Evolutionary conservation across 805 yeast genomes (phyloP).

Genomic region (Trichomonascus vanleenenianus): DNA sequence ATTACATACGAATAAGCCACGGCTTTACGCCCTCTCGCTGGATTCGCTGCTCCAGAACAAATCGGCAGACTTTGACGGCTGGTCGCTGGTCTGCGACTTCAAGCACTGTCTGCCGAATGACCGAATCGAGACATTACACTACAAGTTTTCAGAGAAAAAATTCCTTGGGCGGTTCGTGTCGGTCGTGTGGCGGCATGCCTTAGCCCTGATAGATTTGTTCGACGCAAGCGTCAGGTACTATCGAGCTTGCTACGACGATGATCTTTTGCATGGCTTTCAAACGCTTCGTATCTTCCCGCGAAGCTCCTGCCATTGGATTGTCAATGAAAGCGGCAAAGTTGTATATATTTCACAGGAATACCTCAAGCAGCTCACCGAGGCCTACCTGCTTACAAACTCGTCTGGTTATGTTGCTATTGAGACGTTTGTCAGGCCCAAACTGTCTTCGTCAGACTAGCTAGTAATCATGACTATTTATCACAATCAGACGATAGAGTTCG

Average conservation of each 20-base stretch:
- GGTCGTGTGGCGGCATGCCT: neutral
- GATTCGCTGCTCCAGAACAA: neutral
- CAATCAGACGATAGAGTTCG: too few species aligned
- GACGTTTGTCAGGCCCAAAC: too few species aligned
- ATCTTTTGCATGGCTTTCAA: neutral
- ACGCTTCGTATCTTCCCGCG: neutral
- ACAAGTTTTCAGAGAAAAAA: neutral
- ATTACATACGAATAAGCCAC: neutral
- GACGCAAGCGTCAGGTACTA: neutral
- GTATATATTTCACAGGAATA: conserved; percentile 1
- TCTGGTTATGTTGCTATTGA: too few species aligned
- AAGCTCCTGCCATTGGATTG: neutral
- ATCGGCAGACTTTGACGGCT: neutral
- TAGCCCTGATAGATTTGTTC: neutral
- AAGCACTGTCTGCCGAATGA: neutral
- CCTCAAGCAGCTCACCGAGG: neutral
- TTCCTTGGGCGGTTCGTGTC: neutral
- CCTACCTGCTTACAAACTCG: neutral
- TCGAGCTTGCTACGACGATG: neutral
- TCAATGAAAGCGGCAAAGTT: neutral
- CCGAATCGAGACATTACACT: too few species aligned
- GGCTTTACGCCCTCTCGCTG: neutral
- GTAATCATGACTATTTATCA: too few species aligned
- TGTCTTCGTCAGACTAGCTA: too few species aligned
- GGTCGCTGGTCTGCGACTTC: neutral